phyloP scores from a whole-genome alignment of 768 basidiomycete species.

The Leccinum aurantiacum region DNA sequence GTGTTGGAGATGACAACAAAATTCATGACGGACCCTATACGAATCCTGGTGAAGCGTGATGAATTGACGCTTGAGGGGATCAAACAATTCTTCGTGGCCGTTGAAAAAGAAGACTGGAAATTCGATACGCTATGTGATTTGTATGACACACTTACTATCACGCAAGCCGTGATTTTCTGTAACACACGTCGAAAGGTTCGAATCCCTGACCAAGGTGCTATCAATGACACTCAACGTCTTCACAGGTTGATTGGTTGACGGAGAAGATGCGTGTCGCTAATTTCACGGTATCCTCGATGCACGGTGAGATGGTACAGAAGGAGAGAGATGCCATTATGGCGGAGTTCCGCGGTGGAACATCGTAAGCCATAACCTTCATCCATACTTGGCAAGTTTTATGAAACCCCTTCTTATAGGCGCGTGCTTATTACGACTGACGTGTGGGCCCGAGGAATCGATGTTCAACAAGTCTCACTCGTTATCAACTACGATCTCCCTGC shows the following conservation, averaged over 20 bases:
- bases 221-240: constrained; percentile 11
- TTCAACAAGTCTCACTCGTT: constrained; percentile 95
- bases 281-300: constrained; percentile 96
- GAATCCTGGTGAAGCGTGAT: constrained; percentile 98
- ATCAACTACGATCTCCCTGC: constrained; percentile 97
- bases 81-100: constrained; percentile 97
- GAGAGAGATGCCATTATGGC: constrained; percentile 97
- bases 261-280: constrained; percentile 99
- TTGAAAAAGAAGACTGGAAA: constrained; percentile 99
- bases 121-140: constrained; percentile 97
- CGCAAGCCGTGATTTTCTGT: constrained; percentile 99
- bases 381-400: constrained; percentile 6
- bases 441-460: constrained; percentile 98
- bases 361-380: constrained; percentile 48
- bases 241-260: constrained; percentile 93
- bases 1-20: constrained; percentile 99
- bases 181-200: constrained; percentile 94
- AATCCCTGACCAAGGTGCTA: not conserved
- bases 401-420: constrained; percentile 50
- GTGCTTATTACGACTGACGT: constrained; percentile 96
- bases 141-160: constrained; percentile 98
- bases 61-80: constrained; percentile 96
- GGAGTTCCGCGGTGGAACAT: constrained; percentile 91
- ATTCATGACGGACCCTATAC: constrained; percentile 99
- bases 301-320: constrained; percentile 95